A percentile compares a stretch with the other conserved stretches of the same genome.
These are phyloP conservation scores for Cantharellus cinnabarinus DNA, from an alignment of 768 basidiomycete species.

Conservation along the genomic window DNA sequence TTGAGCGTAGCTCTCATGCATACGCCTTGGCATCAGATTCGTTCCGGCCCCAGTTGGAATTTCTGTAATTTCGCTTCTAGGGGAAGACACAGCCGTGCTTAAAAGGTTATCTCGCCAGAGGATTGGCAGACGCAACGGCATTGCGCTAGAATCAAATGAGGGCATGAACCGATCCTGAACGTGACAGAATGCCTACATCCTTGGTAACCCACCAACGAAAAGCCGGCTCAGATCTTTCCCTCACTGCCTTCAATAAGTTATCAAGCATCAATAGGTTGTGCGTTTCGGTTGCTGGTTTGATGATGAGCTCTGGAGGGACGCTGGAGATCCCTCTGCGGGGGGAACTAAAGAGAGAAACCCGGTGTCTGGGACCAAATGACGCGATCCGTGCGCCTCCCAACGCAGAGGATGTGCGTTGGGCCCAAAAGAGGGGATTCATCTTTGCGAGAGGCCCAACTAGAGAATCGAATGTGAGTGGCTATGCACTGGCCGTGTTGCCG, in stretches of 20 bases:
- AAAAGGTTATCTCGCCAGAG: neutral
- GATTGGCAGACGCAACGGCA: neutral
- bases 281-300: neutral
- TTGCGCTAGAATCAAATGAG: neutral
- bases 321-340: too few relatives aligned
- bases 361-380: too few relatives aligned
- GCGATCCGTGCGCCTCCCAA: too few relatives aligned
- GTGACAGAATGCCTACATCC: neutral
- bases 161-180: neutral
- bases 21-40: conserved; percentile 26
- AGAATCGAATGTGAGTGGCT: too few relatives aligned
- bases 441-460: too few relatives aligned
- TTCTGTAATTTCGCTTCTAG: neutral
- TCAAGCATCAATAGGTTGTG: neutral
- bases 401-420: too few relatives aligned
- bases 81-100: neutral
- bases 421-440: too few relatives aligned
- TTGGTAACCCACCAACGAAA: neutral
- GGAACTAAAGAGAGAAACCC: too few relatives aligned
- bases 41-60: neutral
- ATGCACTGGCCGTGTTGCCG: neutral
- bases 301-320: too few relatives aligned
- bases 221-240: neutral
- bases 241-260: neutral
- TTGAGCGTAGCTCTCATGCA: conserved; percentile 57